Conservation (phyloP, 441 rosid species). For the Manihot esculenta region DNA sequence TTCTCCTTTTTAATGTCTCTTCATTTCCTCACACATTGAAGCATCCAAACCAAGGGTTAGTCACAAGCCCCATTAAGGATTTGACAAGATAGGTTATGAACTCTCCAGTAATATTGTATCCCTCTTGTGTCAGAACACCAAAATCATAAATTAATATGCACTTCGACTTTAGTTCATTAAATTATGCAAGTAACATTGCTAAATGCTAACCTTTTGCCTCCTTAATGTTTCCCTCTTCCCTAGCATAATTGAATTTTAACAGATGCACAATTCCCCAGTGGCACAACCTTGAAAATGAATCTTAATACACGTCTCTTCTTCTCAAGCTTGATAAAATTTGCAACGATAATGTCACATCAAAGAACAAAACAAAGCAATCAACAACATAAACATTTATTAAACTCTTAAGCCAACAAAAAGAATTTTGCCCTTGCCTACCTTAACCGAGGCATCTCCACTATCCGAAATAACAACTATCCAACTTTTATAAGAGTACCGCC, state of each 20-base stretch:
- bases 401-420: neutral
- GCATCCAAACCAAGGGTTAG: no score
- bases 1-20: no score
- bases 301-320: neutral
- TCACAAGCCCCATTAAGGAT: neutral
- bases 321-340: slow-evolving; percentile 8
- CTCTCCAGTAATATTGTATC: neutral
- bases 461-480: slow-evolving; percentile 56
- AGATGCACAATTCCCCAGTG: neutral
- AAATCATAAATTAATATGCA: neutral
- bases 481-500: slow-evolving; percentile 63
- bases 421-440: slow-evolving; percentile 36
- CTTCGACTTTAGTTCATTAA: neutral
- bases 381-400: neutral
- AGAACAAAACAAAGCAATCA: neutral
- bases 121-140: neutral
- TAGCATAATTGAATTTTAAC: neutral
- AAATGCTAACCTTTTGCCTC: neutral
- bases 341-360: neutral
- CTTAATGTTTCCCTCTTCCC: neutral
- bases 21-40: no score
- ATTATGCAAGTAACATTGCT: neutral
- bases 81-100: neutral
- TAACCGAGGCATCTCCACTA: slow-evolving; percentile 60
- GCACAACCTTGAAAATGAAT: neutral